Base-by-base conservation (phyloP, 305 asterid species). In the Withania somnifera region DNA sequence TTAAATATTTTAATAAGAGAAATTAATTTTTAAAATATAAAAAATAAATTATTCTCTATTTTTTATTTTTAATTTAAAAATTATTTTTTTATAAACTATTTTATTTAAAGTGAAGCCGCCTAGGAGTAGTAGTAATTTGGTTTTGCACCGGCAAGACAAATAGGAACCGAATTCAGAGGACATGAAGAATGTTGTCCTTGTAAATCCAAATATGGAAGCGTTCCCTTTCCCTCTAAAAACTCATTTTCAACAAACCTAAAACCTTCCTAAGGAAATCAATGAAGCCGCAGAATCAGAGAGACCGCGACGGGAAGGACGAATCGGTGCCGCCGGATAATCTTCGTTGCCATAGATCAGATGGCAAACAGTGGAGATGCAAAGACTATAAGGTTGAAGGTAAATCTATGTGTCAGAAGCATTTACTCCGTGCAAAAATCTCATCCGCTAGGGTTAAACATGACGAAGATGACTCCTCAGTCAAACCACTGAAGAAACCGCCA, bases 301-400 rank as follows among this genome's bases (percentile, higher is more conserved):
- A 5, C 40, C 7, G 7, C 40, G 40, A 6, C 40, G 38, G 5
- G 5, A 34, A 34, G 38, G 38, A 34, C 52, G 50, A 60, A 10
- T 4, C 79, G 68, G 71, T 24, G 19, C 86, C 86, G 78, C 89
- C 88, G 84, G 84, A 82, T 1, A 80, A 71, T 2, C 86, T 84
- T n/a, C 87, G 91, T 9, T 86, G 90, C 83, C n/a, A 0, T 5
- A 52, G 81, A 81, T 81, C 20, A 20, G 90, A 83, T 51, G 88
- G 89, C 4, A 82, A 64, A 66, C 0, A 36, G 1, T 78, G 90
- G 89, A 86, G 82, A 56, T 88, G 92, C 69, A 9, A 19, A 22
- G 54, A 47, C 20, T 84, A 82, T 85, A 86, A 73, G 83, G 80
- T 85, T 77, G 78, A 84, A 34, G 86, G 30, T 15, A 52, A 75